Conservation (phyloP, 2,329 filamentous ascomycete species). For the Aphanocladium album region DNA sequence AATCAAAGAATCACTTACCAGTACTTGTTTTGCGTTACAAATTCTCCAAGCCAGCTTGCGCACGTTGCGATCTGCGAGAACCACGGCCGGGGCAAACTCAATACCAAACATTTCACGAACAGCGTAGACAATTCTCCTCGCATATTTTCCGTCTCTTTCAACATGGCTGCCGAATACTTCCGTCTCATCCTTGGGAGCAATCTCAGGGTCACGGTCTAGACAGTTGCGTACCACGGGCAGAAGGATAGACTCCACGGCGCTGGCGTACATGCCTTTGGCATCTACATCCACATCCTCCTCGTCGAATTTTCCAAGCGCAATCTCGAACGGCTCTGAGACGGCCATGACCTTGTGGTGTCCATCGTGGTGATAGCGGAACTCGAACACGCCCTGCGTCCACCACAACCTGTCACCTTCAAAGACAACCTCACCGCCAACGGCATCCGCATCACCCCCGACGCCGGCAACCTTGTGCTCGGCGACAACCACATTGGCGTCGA, state of each 20-base stretch:
- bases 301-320: slow-evolving; percentile 76
- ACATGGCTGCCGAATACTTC: slow-evolving; percentile 82
- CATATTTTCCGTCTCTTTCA: slow-evolving; percentile 83
- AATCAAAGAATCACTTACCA: slow-evolving; percentile 54
- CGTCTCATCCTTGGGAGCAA: slow-evolving; percentile 73
- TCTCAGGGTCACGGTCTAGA: slow-evolving; percentile 84
- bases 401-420: slow-evolving; percentile 92
- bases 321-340: slow-evolving; percentile 88
- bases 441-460: slow-evolving; percentile 51
- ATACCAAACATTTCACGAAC: slow-evolving; percentile 96
- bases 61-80: slow-evolving; percentile 86
- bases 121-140: slow-evolving; percentile 85
- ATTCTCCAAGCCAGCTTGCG: slow-evolving; percentile 90
- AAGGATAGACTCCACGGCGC: slow-evolving; percentile 69
- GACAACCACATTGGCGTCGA: slow-evolving; percentile 70
- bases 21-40: slow-evolving; percentile 89
- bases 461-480: slow-evolving; percentile 56
- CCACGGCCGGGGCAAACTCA: slow-evolving; percentile 88
- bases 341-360: slow-evolving; percentile 91
- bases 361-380: slow-evolving; percentile 94
- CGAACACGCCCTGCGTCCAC: slow-evolving; percentile 95
- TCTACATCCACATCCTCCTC: slow-evolving; percentile 63
- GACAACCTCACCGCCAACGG: slow-evolving; percentile 73
- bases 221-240: slow-evolving; percentile 86
- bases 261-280: slow-evolving; percentile 56